phyloP scores from a whole-genome alignment of 148 eudicot species.

The Vaccinium myrtillus region DNA sequence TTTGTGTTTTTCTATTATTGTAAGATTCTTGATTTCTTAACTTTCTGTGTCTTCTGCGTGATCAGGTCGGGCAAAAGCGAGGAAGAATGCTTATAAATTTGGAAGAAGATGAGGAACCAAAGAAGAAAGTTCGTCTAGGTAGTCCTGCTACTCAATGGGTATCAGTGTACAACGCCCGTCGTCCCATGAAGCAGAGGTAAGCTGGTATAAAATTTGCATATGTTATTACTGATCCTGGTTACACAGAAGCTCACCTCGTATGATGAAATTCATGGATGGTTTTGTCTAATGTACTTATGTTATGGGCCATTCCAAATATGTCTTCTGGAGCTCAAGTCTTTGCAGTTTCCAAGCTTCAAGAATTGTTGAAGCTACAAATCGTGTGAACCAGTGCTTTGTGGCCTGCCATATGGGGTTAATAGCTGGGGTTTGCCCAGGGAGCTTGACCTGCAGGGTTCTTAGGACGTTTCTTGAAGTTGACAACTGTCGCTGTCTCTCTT shows the following conservation, averaged over 20 bases:
- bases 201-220: not conserved
- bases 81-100: constrained; percentile 73
- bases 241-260: not conserved
- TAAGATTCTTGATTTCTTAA: not conserved
- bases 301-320: not conserved
- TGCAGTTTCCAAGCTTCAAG: not conserved
- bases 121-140: constrained; percentile 77
- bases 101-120: constrained; percentile 90
- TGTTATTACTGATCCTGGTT: not conserved
- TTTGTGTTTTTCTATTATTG: not conserved
- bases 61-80: constrained; percentile 83
- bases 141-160: constrained; percentile 96
- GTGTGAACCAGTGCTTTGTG: not conserved
- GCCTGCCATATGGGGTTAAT: not conserved
- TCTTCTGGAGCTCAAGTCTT: constrained; percentile 6
- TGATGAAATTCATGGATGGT: no score
- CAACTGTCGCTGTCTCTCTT: not conserved
- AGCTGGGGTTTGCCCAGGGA: not conserved
- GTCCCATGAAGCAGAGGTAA: constrained; percentile 96
- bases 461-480: not conserved
- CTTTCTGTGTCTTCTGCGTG: constrained; percentile 13
- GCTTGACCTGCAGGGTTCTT: not conserved
- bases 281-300: not conserved
- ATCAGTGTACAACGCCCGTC: constrained; percentile 89
- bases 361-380: not conserved